Evolutionary conservation across 768 basidiomycete genomes (phyloP), one percentile per base, ranked within the genome.

Genomic region (Lepiota subincarnata): DNA sequence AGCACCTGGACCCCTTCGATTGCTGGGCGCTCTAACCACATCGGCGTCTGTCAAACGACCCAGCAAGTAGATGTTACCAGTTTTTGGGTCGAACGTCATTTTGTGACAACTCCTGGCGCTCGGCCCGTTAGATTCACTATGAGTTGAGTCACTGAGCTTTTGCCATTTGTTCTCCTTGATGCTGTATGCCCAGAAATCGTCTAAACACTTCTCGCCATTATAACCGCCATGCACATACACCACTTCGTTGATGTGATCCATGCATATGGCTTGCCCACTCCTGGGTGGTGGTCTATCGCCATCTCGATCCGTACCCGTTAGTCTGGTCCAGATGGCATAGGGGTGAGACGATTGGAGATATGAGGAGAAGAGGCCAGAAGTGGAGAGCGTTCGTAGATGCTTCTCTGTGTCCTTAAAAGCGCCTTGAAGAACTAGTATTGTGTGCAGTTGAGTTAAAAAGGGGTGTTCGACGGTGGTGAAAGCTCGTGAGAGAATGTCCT

Each of bases 161-260:
- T 68, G 70, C 89, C 89, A 92, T 47, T 73, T 70, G 47, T 83
- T 79, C 7, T 76, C 70, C 28, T 68, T 70, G 62, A 88, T 77
- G 56, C 75, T 74, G 62, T 87, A 91, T 38, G 76, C 73, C 89
- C 89, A 92, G 57, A 91, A 86, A 64, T 92, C 89, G 61, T 87
- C 85, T 26, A 92, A 69, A 45, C 81, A 83, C 55, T 78, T 82
- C 50, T 80, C 67, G 1, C 90, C 88, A 56, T 89, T 80, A 82
- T 85, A 92, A 0, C 90, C 90, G 1, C 89, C 90, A 50, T 89
- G 81, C 18, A 92, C 74, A 62, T 91, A 91, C 24, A 92, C 81
- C 40, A 78, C 66, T 5, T 80, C 79, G 36, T 80, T 75, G 6
- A 76, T 72, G 19, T 76, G 69, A 61, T 91, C 89, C 57, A 90